phyloP scores from a whole-genome alignment of 192 early-diverging fungal species.

The Globomyces pollinis-pini region DNA sequence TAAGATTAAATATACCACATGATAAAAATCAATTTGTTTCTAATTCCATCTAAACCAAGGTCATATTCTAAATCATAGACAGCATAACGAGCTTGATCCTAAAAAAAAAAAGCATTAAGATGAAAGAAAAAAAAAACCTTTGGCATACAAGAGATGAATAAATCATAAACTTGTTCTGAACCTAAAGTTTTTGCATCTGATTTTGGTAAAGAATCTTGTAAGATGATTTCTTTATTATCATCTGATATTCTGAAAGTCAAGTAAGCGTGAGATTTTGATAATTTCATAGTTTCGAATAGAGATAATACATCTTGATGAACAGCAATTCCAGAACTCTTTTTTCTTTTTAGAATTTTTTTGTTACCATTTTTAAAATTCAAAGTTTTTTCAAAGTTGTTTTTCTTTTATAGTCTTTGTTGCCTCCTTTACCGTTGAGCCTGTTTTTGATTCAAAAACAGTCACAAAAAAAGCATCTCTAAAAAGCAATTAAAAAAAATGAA shows the following conservation, averaged over 20 bases:
- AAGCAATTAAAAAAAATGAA: too few relatives aligned
- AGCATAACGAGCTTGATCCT: slow-evolving; percentile 62
- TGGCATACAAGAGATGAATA: slow-evolving; percentile 9
- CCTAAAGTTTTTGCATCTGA: slow-evolving; percentile 32
- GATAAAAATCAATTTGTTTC: slow-evolving; percentile 83
- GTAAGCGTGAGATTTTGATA: slow-evolving; percentile 45
- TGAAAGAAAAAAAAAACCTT: slow-evolving; percentile 40
- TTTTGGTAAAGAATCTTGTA: slow-evolving; percentile 24
- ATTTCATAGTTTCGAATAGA: slow-evolving; percentile 7
- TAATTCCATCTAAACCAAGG: slow-evolving; percentile 51
- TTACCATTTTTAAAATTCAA: too few relatives aligned
- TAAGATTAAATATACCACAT: slow-evolving; percentile 81
- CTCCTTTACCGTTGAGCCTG: too few relatives aligned
- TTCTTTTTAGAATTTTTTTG: too few relatives aligned
- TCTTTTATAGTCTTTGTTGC: too few relatives aligned
- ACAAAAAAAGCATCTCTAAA: too few relatives aligned
- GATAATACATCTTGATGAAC: neutral
- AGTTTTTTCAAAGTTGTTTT: too few relatives aligned
- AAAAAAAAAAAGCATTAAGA: too few relatives aligned
- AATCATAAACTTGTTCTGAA: slow-evolving; percentile 7
- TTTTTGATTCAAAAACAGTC: too few relatives aligned
- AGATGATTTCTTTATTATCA: slow-evolving; percentile 54
- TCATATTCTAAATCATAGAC: slow-evolving; percentile 85
- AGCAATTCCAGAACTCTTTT: neutral
- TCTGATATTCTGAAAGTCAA: slow-evolving; percentile 70